Evolutionary conservation across 2,329 filamentous ascomycete genomes (phyloP).

Genomic region (Chaetomiaceae sp.): DNA sequence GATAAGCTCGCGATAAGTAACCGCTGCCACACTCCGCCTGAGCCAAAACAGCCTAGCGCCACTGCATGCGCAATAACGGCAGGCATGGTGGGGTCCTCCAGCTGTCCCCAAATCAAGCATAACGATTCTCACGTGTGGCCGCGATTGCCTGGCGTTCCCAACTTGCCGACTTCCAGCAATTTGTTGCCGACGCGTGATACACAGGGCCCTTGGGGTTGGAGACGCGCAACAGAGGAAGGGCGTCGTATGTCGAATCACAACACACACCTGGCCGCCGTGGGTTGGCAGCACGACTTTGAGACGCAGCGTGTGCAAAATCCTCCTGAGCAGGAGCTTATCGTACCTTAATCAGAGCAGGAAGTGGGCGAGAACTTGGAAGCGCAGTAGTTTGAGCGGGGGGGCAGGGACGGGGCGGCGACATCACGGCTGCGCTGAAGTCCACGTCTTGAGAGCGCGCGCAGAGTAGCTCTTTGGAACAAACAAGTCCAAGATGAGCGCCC

Average conservation of each 20-base stretch:
- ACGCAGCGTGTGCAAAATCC: too few species aligned
- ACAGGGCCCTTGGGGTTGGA: background rate
- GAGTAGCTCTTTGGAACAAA: too few species aligned
- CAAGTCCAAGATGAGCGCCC: constrained; percentile 39
- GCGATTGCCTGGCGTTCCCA: background rate
- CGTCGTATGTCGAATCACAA: background rate
- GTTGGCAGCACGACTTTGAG: background rate
- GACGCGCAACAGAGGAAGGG: background rate
- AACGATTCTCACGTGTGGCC: background rate
- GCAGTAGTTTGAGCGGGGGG: too few species aligned
- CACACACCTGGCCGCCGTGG: background rate
- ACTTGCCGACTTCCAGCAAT: background rate
- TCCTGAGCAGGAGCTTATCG: too few species aligned
- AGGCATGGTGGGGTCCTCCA: background rate
- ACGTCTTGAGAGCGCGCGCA: background rate
- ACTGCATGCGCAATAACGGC: background rate
- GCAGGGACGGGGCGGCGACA: too few species aligned
- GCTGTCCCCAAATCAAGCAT: background rate
- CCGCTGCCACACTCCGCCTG: too few species aligned
- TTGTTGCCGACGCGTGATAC: background rate
- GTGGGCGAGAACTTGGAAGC: too few species aligned
- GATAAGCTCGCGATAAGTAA: background rate
- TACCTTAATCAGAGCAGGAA: too few species aligned
- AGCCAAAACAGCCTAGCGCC: too few species aligned
- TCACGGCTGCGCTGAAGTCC: background rate